phyloP scores from a whole-genome alignment of 805 yeast species.

The Teunomyces funiuensis region DNA sequence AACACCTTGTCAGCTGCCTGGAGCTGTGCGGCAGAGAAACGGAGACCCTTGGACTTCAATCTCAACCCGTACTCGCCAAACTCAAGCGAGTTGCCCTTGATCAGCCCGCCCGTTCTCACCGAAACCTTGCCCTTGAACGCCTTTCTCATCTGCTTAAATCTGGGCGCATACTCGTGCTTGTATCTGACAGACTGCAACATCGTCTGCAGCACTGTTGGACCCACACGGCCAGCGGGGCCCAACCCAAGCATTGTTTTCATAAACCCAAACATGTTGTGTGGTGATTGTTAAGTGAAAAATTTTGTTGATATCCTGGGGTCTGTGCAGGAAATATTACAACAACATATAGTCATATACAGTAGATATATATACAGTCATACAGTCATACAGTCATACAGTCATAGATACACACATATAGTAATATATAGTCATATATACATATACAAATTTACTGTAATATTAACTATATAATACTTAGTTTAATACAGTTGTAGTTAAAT shows the following conservation, averaged over 20 bases:
- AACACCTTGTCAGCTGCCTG: constrained; percentile 88
- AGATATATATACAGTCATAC: no score
- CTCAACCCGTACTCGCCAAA: constrained; percentile 87
- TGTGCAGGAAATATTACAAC: not conserved
- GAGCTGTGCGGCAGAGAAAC: constrained; percentile 84
- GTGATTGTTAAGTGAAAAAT: not conserved
- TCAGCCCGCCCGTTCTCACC: constrained; percentile 92
- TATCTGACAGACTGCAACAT: constrained; percentile 35
- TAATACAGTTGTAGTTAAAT: no score
- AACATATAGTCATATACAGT: no score
- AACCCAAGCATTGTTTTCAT: constrained; percentile 10
- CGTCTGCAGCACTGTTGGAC: not conserved
- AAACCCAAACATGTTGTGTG: constrained; percentile 11
- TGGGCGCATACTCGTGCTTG: constrained; percentile 76
- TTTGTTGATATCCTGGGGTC: not conserved
- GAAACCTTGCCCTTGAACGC: constrained; percentile 93
- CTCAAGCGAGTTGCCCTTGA: constrained; percentile 78
- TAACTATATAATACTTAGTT: no score
- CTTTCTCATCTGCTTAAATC: constrained; percentile 65
- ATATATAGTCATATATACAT: no score
- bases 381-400: no score
- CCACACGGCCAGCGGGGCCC: not conserved
- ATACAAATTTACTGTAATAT: no score
- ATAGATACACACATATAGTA: no score
- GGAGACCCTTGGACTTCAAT: constrained; percentile 80